phyloP scores from a whole-genome alignment of 768 basidiomycete species.

The Tephrocybe sp. region DNA sequence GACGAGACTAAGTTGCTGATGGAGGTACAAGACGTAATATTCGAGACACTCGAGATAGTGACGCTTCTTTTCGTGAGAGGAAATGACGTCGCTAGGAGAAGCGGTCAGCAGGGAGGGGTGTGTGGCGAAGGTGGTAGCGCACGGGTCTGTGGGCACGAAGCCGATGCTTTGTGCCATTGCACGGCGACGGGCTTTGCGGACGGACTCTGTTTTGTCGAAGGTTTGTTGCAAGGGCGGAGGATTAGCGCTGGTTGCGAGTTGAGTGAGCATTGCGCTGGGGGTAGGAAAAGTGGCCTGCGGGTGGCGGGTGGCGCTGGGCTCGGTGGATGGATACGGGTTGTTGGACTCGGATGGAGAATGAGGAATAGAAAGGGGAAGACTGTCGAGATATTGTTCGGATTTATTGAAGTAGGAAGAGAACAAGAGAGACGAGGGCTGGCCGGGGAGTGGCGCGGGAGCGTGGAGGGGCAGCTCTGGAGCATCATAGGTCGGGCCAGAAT shows the following conservation, averaged over 20 bases:
- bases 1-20: slow-evolving; percentile 56
- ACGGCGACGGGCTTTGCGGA: slow-evolving; percentile 59
- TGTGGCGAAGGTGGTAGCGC: slow-evolving; percentile 21
- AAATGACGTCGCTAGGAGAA: slow-evolving; percentile 59
- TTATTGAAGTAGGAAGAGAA: too few relatives aligned
- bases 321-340: slow-evolving; percentile 8
- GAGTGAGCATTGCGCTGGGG: slow-evolving; percentile 60
- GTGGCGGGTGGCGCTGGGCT: slow-evolving; percentile 8
- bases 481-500: slow-evolving; percentile 12
- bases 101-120: slow-evolving; percentile 1
- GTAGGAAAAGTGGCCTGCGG: slow-evolving; percentile 56
- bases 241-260: slow-evolving; percentile 29
- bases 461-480: slow-evolving; percentile 24
- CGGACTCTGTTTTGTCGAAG: slow-evolving; percentile 39
- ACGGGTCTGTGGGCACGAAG: slow-evolving; percentile 65
- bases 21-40: slow-evolving; percentile 66
- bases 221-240: slow-evolving; percentile 8
- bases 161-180: slow-evolving; percentile 55
- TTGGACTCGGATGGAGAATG: slow-evolving; percentile 5
- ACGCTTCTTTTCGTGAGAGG: slow-evolving; percentile 77
- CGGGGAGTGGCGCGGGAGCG: slow-evolving; percentile 26
- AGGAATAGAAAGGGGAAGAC: not conserved
- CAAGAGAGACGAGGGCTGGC: slow-evolving; percentile 18
- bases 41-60: slow-evolving; percentile 75
- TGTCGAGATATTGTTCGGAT: too few relatives aligned